These are phyloP conservation scores for Pseudoscleropodium purum DNA, from an alignment of 225 moss, liverwort and hornwort species.

Conservation along the genomic window DNA sequence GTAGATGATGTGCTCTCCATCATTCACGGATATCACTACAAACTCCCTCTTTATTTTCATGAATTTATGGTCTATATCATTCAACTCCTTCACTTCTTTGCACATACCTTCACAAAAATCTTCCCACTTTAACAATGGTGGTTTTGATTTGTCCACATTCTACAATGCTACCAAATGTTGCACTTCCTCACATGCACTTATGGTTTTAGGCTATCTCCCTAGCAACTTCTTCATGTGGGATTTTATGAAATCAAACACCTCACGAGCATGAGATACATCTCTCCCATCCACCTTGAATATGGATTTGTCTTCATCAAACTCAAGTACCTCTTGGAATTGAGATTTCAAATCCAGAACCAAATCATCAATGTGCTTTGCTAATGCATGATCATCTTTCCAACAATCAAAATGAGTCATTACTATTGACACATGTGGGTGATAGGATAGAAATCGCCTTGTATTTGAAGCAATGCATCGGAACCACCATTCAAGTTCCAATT, in stretches of 20 bases:
- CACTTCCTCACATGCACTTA: background rate
- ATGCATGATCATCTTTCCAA: background rate
- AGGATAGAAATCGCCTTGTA: background rate
- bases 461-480: background rate
- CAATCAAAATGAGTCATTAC: background rate
- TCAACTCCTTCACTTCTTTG: background rate
- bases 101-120: background rate
- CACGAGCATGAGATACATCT: background rate
- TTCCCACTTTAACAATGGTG: background rate
- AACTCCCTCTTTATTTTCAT: background rate
- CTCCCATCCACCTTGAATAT: background rate
- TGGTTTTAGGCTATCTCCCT: background rate
- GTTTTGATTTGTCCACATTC: background rate
- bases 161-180: background rate
- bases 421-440: background rate
- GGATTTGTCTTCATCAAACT: background rate
- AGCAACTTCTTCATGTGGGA: background rate
- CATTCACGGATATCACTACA: background rate
- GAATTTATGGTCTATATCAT: background rate
- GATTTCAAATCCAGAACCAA: no score
- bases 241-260: background rate
- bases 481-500: background rate
- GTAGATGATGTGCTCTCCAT: background rate
- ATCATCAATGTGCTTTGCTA: background rate
- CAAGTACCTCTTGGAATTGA: no score